phyloP scores from a whole-genome alignment of 2,329 filamentous ascomycete genomes.

The Bipolaris victoriae region DNA sequence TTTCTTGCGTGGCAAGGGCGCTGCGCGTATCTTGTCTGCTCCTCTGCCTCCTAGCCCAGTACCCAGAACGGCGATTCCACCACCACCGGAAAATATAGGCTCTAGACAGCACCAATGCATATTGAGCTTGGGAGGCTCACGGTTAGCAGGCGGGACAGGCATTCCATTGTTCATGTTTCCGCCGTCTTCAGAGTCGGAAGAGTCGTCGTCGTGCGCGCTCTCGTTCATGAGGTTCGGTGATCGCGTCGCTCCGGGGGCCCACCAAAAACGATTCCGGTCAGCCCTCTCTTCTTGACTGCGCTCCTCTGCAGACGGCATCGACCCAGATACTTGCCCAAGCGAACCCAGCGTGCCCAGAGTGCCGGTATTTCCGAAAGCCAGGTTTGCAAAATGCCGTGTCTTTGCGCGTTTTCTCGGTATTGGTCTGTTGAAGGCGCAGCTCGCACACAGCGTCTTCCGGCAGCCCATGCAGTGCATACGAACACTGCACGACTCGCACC shows the following conservation, averaged over 20 bases:
- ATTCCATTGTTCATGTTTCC: conserved; percentile 46
- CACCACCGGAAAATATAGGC: conserved; percentile 65
- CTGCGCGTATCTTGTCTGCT: conserved; percentile 62
- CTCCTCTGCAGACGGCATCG: conserved; percentile 32
- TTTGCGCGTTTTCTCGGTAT: conserved; percentile 52
- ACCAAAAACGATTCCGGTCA: conserved; percentile 59
- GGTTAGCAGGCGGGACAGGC: conserved; percentile 40
- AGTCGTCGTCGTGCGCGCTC: conserved; percentile 48
- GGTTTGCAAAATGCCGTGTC: conserved; percentile 47
- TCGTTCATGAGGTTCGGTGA: conserved; percentile 67
- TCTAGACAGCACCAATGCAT: conserved; percentile 67
- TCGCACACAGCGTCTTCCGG: conserved; percentile 64
- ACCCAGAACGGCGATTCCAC: conserved; percentile 64
- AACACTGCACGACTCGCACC: conserved; percentile 66
- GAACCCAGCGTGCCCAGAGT: conserved; percentile 37
- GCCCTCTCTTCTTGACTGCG: conserved; percentile 28
- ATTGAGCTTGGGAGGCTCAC: conserved; percentile 57
- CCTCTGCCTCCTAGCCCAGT: conserved; percentile 55
- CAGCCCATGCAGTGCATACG: conserved; percentile 68
- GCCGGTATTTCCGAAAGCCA: conserved; percentile 43
- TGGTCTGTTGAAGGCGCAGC: conserved; percentile 63
- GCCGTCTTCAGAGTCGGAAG: conserved; percentile 47
- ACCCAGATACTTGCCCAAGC: conserved; percentile 39
- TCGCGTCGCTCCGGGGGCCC: conserved; percentile 62
- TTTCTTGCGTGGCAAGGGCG: conserved; percentile 60